Evolutionary conservation across 2,329 filamentous ascomycete species (phyloP), one percentile per base, ranked within the genome.

Genomic region (Microdochium bolleyi): DNA sequence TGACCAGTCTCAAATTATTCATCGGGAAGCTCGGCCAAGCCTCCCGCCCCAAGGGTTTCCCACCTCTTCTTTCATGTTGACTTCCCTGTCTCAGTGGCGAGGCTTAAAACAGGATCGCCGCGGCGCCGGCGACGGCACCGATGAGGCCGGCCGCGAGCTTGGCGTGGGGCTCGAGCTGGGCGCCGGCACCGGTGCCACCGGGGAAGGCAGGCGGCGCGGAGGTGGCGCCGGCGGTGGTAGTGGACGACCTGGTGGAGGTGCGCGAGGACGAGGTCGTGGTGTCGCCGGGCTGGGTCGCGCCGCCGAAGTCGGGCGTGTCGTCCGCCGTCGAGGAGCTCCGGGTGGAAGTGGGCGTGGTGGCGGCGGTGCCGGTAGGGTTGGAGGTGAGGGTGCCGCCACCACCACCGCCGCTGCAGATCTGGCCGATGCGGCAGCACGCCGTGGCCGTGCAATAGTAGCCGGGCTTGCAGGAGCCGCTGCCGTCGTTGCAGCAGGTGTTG

Each of bases 401-500:
- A 3, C 62, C 64, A 2, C 54, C 52, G 8, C 63, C 66, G 37
- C 52, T 51, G 57, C 67, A 68, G 24, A 48, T 48, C 24, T 56
- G 51, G 1, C 66, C 67, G 4, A 56, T 52, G 13, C 60, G 60
- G 53, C 67, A 69, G 59, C 67, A 69, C 3, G 58, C 60, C 3
- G 48, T 27, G 13, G 48, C 48, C 48, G 48, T 49, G 48, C 48
- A 49, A 24, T 49, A 49, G 48, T 27, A 25, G 48, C 48, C 48
- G 24, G 48, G 11, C 24, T 49, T 27, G 48, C 48, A 49, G 13
- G 48, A 27, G 48, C 48, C 25, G 8, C 7, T 49, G 48, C 48
- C 48, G 8, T 49, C 24, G 48, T 49, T 49, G 48, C 48, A 49
- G 48, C 48, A 49, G 24, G 24, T 21, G 24, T 30, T 30, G 13